Conservation (phyloP, 2,329 filamentous ascomycete species). For the Ophiostoma tasmaniense region DNA sequence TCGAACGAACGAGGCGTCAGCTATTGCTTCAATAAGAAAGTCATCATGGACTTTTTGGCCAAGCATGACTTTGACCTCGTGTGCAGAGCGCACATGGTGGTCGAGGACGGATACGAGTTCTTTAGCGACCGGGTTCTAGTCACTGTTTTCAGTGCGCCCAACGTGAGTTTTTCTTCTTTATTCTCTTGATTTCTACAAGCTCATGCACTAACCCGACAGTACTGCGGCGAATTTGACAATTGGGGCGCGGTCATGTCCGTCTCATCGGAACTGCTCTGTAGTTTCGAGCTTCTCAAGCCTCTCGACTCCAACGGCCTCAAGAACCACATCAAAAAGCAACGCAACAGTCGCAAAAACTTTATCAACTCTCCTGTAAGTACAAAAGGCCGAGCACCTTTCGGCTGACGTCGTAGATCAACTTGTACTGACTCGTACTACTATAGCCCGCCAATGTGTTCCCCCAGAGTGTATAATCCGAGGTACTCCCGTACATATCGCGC, state of each 20-base stretch:
- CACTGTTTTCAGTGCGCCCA: conserved; percentile 94
- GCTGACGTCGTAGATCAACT: background rate
- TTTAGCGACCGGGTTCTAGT: conserved; percentile 98
- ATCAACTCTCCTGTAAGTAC: conserved; percentile 85
- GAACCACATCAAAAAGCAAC: conserved; percentile 97
- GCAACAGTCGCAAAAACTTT: conserved; percentile 90
- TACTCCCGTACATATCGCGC: background rate
- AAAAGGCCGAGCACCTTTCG: background rate
- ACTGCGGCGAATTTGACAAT: conserved; percentile 98
- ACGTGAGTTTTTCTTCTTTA: conserved; percentile 56
- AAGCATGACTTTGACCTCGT: conserved; percentile 99
- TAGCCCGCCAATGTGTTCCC: conserved; percentile 49
- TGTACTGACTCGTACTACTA: conserved; percentile 5
- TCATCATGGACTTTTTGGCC: conserved; percentile 96
- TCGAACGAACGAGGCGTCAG: conserved; percentile 94
- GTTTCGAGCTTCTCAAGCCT: conserved; percentile 93
- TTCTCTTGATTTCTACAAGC: background rate
- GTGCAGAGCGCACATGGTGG: conserved; percentile 95
- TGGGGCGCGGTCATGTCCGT: conserved; percentile 99
- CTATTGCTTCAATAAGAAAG: conserved; percentile 97
- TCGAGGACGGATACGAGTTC: conserved; percentile 99
- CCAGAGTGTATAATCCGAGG: conserved; percentile 41
- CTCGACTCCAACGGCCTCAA: conserved; percentile 93
- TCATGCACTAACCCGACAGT: conserved; percentile 42
- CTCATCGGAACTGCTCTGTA: conserved; percentile 84